Evolutionary conservation across 2,329 filamentous ascomycete species (phyloP).

Genomic region (Juglanconis juglandina): DNA sequence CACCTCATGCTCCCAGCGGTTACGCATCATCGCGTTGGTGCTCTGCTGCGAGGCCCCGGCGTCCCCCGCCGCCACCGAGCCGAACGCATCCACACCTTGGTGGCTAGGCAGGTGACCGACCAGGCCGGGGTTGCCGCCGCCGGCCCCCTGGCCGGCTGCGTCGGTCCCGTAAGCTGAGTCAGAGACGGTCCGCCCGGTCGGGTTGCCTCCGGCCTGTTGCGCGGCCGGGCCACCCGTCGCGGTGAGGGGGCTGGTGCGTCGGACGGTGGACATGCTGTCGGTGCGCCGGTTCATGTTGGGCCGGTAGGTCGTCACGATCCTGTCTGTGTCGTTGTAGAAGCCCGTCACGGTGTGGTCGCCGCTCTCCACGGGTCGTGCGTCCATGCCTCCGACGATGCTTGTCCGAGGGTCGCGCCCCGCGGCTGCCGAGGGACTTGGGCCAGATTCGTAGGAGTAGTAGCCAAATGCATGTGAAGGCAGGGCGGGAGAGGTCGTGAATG

Average conservation of each 20-base stretch:
- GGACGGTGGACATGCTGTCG: constrained; percentile 8
- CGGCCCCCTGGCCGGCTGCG: neutral
- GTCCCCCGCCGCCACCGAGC: neutral
- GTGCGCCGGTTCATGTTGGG: neutral
- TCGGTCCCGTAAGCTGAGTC: constrained; percentile 9
- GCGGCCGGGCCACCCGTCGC: neutral
- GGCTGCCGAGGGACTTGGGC: neutral
- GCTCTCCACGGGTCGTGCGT: neutral
- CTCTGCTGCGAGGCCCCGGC: constrained; percentile 5
- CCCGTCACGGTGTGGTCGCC: neutral
- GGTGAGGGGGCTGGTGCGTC: neutral
- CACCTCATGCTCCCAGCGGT: constrained; percentile 7
- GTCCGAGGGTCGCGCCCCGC: neutral
- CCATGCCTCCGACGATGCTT: neutral
- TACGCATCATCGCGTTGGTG: neutral
- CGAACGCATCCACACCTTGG: neutral
- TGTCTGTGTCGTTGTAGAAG: constrained; percentile 8
- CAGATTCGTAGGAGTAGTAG: constrained; percentile 9
- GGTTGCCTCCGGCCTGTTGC: neutral
- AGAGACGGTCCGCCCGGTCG: neutral
- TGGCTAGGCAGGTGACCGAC: constrained; percentile 1
- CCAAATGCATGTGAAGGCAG: constrained; percentile 1
- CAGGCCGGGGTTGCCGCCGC: neutral
- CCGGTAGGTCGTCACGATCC: neutral
- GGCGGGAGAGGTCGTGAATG: constrained; percentile 9